Evolutionary conservation across 257 asterid species (phyloP).

Genomic region (Scutellaria minor): DNA sequence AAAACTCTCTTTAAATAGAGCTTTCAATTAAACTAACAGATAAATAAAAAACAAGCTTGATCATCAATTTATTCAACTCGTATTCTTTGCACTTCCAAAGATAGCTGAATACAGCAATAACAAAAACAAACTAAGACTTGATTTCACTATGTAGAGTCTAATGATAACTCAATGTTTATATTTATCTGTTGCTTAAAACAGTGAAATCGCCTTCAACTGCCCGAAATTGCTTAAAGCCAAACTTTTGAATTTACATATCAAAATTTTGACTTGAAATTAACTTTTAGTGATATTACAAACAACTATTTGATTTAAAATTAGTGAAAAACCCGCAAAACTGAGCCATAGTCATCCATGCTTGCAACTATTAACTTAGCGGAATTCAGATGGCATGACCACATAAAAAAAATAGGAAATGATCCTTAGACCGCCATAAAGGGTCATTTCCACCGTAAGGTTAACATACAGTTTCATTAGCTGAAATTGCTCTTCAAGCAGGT

Average conservation of each 20-base stretch:
- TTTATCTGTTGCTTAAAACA: too few species aligned
- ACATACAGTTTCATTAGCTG: background rate
- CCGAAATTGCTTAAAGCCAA: too few species aligned
- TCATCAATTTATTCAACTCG: background rate
- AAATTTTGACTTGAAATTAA: background rate
- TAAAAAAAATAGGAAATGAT: background rate
- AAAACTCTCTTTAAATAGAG: background rate
- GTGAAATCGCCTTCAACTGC: background rate
- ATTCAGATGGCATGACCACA: background rate
- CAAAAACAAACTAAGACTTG: too few species aligned
- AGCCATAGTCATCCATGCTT: background rate
- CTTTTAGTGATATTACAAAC: background rate
- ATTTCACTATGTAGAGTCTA: too few species aligned
- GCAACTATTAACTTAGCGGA: background rate
- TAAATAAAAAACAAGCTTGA: too few species aligned
- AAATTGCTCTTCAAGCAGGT: slow-evolving; percentile 13
- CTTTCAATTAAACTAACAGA: background rate
- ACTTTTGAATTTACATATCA: background rate
- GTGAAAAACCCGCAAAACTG: background rate
- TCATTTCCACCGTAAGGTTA: background rate
- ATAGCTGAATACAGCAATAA: background rate
- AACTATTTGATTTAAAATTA: background rate
- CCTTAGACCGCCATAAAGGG: background rate
- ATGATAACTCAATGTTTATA: background rate
- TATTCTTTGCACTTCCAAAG: background rate